Evolutionary conservation across 495 filamentous ascomycete genomes (phyloP), one percentile per base, ranked within the genome.

Genomic region (Hypomontagnella monticulosa): DNA sequence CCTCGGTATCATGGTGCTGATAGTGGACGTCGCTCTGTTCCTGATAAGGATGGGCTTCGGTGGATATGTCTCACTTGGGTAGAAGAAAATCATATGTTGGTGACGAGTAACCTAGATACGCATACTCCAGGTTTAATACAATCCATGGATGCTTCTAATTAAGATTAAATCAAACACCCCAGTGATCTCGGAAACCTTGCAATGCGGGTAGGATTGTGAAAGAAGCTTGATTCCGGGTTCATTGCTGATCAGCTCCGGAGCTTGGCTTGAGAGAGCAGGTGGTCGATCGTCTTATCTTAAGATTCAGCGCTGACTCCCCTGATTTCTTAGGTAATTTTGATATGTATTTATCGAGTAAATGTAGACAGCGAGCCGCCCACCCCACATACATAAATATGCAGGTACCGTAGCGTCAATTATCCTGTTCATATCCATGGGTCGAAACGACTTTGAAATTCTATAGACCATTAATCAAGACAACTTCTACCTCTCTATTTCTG

Each of bases 191-290:
- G 8, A 30, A 34, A 34, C 15, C 37, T 16, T 48, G 23, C 53
- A 20, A 27, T 43, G 34, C 6, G 30, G 9, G 11, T 38, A 15
- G 38, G 38, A 12, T 27, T 14, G 30, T 44, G 44, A 36, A 43
- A 32, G n/a, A 19, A 53, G 36, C 19, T 52, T 51, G 36, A 30
- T 46, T 47, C 37, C 38, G 49, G 36, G 43, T 55, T 50, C 6
- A 34, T 12, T 50, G 56, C 12, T 60, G 50, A 61, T 61, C 63
- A 53, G 32, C 15, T 27, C 33, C 16, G 36, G 19, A 57, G 51
- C 57, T 67, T 67, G 20, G 33, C 63, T 67, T 9, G 57, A 67
- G 44, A 57, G 10, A 57, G 63, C 44, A 67, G 51, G 57, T 67
- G 44, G 4, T 61, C 14, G 11, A 15, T 50, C 33, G 50, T 37